Conservation (phyloP, 2,329 filamentous ascomycete species). For the Fulvia fulva region DNA sequence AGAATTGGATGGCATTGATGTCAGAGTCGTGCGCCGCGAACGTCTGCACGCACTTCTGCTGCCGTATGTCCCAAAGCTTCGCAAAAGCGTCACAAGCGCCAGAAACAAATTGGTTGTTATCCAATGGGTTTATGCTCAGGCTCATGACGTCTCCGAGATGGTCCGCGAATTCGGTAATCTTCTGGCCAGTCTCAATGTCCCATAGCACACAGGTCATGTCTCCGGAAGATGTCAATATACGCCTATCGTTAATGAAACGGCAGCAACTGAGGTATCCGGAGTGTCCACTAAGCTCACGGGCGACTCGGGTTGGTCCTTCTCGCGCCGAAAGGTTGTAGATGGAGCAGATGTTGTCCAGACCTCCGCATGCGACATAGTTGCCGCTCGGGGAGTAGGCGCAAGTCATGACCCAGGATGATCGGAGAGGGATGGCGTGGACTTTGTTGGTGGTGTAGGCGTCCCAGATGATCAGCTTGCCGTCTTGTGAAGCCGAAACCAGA, state of each 20-base stretch:
- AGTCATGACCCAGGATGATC: slow-evolving; percentile 99
- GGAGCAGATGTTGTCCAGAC: slow-evolving; percentile 98
- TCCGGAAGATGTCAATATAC: slow-evolving; percentile 94
- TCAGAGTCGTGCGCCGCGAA: slow-evolving; percentile 98
- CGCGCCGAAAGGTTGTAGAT: slow-evolving; percentile 98
- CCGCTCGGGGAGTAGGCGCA: slow-evolving; percentile 98
- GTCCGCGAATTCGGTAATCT: slow-evolving; percentile 96
- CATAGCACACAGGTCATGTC: slow-evolving; percentile 99
- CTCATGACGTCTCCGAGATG: slow-evolving; percentile 99
- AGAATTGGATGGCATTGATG: slow-evolving; percentile 99
- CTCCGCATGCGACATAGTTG: slow-evolving; percentile 97
- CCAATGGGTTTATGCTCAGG: slow-evolving; percentile 98
- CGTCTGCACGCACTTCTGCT: slow-evolving; percentile 96
- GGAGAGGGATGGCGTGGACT: slow-evolving; percentile 93
- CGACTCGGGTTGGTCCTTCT: slow-evolving; percentile 94
- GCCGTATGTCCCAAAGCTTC: slow-evolving; percentile 97
- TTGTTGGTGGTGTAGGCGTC: slow-evolving; percentile 99
- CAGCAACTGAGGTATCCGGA: slow-evolving; percentile 98
- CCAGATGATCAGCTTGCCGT: slow-evolving; percentile 99
- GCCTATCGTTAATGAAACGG: slow-evolving; percentile 96
- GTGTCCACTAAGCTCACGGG: slow-evolving; percentile 91
- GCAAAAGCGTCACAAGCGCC: slow-evolving; percentile 98
- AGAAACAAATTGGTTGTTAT: slow-evolving; percentile 99
- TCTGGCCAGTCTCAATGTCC: slow-evolving; percentile 97
- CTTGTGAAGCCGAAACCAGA: slow-evolving; percentile 94